Percentiles rank a stretch among this genome's conserved stretches.
Conservation (phyloP, 2,329 filamentous ascomycete genomes). For the Fusarium tanahbumbuense region DNA sequence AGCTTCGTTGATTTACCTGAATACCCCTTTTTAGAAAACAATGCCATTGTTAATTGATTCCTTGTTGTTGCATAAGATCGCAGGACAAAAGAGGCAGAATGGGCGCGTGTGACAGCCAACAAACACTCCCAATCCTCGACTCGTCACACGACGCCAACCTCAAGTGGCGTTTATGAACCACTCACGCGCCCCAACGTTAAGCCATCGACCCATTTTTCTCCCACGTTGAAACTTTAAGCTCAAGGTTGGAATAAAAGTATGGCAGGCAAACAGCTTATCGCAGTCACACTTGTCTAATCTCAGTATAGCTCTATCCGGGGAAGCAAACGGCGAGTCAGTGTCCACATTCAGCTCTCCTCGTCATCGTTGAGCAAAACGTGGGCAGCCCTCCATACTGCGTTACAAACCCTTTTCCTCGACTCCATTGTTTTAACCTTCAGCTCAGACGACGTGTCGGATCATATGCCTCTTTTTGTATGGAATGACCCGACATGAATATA, state of each 20-base stretch:
- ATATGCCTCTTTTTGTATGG: not conserved
- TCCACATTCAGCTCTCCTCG: not conserved
- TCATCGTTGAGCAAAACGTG: not conserved
- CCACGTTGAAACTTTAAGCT: not conserved
- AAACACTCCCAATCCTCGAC: not conserved
- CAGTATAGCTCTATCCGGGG: not conserved
- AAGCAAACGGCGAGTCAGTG: slow-evolving; percentile 9
- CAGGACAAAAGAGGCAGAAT: not conserved
- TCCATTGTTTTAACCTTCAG: not conserved
- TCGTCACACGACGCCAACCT: not conserved
- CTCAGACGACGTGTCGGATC: not conserved
- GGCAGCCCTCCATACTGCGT: not conserved
- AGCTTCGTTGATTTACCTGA: fast-evolving
- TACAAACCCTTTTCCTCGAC: not conserved
- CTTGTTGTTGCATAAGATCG: not conserved
- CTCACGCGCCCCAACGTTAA: not conserved
- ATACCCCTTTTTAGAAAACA: not conserved
- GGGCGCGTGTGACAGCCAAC: not conserved
- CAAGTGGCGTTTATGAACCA: not conserved
- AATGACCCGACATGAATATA: not conserved
- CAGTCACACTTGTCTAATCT: not conserved
- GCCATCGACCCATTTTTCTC: not conserved
- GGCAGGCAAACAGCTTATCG: not conserved
- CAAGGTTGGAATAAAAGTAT: not conserved
- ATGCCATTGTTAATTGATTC: not conserved